These are phyloP conservation scores for Calonectria montana DNA, from an alignment of 2,329 filamentous ascomycete species.

Conservation along the genomic window DNA sequence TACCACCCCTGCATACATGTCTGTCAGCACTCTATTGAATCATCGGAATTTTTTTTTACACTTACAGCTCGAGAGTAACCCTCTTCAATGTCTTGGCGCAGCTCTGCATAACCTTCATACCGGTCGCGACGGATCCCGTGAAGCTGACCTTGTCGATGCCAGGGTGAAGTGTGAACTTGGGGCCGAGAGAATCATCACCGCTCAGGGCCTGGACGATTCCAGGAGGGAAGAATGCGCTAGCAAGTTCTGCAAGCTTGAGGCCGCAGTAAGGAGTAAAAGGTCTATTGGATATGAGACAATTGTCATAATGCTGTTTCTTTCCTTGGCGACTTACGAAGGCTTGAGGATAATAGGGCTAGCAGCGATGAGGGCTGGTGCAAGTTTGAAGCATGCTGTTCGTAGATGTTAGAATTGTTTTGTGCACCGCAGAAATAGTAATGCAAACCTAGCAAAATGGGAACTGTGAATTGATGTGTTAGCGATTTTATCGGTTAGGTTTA, in stretches of 20 bases:
- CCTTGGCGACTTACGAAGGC: constrained; percentile 50
- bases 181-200: constrained; percentile 70
- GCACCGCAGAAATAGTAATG: not conserved
- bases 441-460: constrained; percentile 11
- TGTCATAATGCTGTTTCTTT: not conserved
- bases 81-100: constrained; percentile 67
- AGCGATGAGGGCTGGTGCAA: constrained; percentile 65
- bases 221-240: constrained; percentile 65
- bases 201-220: constrained; percentile 70
- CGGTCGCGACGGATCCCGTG: constrained; percentile 68
- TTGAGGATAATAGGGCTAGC: constrained; percentile 67
- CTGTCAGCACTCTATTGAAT: not conserved
- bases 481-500: not conserved
- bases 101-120: constrained; percentile 69
- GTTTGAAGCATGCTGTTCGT: constrained; percentile 69
- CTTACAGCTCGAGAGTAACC: constrained; percentile 66
- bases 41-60: not conserved
- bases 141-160: constrained; percentile 71
- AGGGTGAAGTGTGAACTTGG: constrained; percentile 67
- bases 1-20: constrained; percentile 17
- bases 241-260: constrained; percentile 69
- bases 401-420: constrained; percentile 25
- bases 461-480: not conserved
- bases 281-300: not conserved
- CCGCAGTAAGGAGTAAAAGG: constrained; percentile 67